Base-by-base conservation (phyloP, 257 asterid genomes). In the Ilex aquifolium region DNA sequence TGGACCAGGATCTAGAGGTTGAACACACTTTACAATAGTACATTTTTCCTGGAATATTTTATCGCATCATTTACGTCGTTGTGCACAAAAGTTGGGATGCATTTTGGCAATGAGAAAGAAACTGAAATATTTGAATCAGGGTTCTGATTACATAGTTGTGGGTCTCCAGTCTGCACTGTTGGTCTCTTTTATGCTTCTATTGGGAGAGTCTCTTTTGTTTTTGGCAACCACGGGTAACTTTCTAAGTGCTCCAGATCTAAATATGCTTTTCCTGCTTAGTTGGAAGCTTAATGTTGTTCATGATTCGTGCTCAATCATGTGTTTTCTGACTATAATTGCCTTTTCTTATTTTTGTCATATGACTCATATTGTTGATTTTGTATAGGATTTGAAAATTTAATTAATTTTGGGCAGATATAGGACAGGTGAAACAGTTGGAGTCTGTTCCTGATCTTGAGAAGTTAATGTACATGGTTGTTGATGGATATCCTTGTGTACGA, bases 361-460 rank as follows among this genome's bases (percentile, higher is more conserved):
- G 10, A 46, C 11, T 46, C 10, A 14, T 46, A 4, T 46, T 14
- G 15, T 46, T 46, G 15, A 36, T 36, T 36, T 36, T 36, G 42
- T 10, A 11, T 46, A 46, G 13, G 3, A 46, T 53, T 15, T 53
- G 15, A 15, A 53, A 6, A 21, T 17, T 53, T 53, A 4, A 6
- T 17, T 7, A 53, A 61, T 72, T 61, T 74, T 67, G 53, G 59
- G 61, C 86, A 74, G 84, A 81, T 65, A 78, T 91, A 74, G 90
- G 77, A 68, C 75, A 61, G 71, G 79, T 74, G 60, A 83, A 71
- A 15, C 75, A 95, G 27, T 75, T 89, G 61, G 83, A 89, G 76
- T 92, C 99, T 2, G 99, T 89, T 76, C 97, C 97, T 75, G 99
- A 89, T 80, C 96, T 92, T 56, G 97, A 83, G 72, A 89, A 83